Base-by-base conservation (phyloP, 2,329 filamentous ascomycete species). In the Neobulgaria alba region DNA sequence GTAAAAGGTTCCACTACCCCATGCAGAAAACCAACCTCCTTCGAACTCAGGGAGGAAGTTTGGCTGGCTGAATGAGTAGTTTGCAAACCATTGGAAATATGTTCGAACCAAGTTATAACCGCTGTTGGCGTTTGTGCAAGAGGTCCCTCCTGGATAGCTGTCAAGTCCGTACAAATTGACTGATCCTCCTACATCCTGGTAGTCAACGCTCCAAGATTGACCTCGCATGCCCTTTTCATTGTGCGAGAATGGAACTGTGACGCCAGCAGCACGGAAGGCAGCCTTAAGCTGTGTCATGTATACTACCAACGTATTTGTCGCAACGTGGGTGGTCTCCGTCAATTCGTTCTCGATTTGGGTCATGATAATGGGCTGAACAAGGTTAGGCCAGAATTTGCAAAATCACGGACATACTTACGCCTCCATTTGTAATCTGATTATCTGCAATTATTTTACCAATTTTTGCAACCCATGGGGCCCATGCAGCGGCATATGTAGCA, bases 31-130 rank as follows among this genome's bases (percentile, higher is more conserved):
- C 48, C 62, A 73, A 0, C 71, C 72, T 3, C 67, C 69, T 50
- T 73, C 65, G 20, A 75, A 74, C 50, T 74, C 73, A 4, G 72
- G 65, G 1, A 75, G 52, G 42, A 65, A 73, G 34, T 64, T 63
- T 1, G 72, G 73, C 49, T 76, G 72, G 1, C 70, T 72, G 35
- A 58, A 68, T 0, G 71, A 71, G 41, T 72, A 72, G 30, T 71
- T 68, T n/a, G 66, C 62, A 47, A 77, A 77, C 69, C 71, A 75
- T 46, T 75, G 66, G 44, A 71, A 69, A 49, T 76, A 77, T 4
- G 64, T 73, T 18, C 70, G 64, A 2, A 71, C 63, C 1, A 74
- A 55, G 19, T 60, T 67, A 50, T 73, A 75, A 1, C 69, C 71
- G 5, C 61, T 58, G 33, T 68, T 57, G 1, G 61, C 61, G 39